Conservation (phyloP, 495 filamentous ascomycete genomes). For the Penicillium herquei region DNA sequence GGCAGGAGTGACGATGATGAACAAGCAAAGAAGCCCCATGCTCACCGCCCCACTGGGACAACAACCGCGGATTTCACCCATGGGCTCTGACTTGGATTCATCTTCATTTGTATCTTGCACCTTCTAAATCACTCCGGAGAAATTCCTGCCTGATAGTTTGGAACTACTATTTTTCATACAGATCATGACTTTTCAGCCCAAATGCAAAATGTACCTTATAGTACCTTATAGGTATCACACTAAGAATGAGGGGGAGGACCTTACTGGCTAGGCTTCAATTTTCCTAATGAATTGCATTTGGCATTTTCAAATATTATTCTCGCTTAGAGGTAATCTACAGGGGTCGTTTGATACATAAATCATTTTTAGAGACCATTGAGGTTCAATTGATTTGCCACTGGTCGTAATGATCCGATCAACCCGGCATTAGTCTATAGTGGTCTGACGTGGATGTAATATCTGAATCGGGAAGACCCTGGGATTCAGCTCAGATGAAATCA, state of each 20-base stretch:
- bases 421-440: background rate
- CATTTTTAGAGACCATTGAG: background rate
- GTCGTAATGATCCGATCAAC: background rate
- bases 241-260: background rate
- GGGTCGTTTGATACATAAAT: no score
- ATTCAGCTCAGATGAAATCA: no score
- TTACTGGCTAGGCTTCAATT: background rate
- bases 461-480: no score
- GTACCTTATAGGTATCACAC: no score
- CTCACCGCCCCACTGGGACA: constrained; percentile 1
- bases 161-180: no score
- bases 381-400: background rate
- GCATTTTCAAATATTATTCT: background rate
- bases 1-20: constrained; percentile 14
- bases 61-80: background rate
- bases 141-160: no score
- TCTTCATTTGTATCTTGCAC: no score
- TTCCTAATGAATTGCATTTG: background rate
- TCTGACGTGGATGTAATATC: background rate
- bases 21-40: constrained; percentile 7
- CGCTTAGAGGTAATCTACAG: background rate
- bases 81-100: background rate
- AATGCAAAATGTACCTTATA: no score
- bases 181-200: no score
- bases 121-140: no score